Percentiles rank a stretch among this genome's conserved stretches.
Evolutionary conservation across 495 filamentous ascomycete genomes (phyloP).

Genomic region (Rhizodiscina lignyota): DNA sequence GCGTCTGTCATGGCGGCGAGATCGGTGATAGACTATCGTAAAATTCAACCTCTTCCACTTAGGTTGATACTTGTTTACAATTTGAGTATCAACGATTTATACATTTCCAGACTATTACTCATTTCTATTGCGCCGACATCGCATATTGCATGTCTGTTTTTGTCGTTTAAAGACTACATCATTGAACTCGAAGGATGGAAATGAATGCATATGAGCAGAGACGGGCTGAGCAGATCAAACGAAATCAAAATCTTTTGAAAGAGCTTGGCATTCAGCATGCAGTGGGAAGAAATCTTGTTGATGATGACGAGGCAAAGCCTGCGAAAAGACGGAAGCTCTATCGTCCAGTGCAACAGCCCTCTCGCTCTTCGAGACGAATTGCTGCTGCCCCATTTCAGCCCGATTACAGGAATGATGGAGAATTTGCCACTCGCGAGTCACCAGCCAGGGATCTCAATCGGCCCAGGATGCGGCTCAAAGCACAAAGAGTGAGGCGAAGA

Average conservation of each 20-base stretch:
- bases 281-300: background rate
- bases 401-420: background rate
- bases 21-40: too few species aligned
- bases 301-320: conserved; percentile 10
- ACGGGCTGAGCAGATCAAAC: conserved; percentile 36
- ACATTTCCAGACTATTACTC: too few species aligned
- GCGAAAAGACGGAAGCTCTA: background rate
- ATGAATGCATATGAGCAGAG: conserved; percentile 39
- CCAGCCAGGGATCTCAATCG: background rate
- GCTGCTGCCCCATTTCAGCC: background rate
- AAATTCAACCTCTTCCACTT: too few species aligned
- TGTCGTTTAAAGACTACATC: too few species aligned
- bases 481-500: background rate
- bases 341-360: background rate
- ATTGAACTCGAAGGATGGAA: too few species aligned
- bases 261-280: conserved; percentile 13
- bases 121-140: too few species aligned
- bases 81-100: too few species aligned
- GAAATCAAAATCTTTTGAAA: conserved; percentile 34
- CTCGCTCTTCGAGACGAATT: background rate
- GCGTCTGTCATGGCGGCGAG: too few species aligned
- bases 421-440: too few species aligned
- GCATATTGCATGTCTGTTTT: too few species aligned
- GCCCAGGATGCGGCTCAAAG: background rate
- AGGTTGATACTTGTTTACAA: too few species aligned